Evolutionary conservation across 2,329 filamentous ascomycete genomes (phyloP).

Genomic region (Emericellopsis atlantica): DNA sequence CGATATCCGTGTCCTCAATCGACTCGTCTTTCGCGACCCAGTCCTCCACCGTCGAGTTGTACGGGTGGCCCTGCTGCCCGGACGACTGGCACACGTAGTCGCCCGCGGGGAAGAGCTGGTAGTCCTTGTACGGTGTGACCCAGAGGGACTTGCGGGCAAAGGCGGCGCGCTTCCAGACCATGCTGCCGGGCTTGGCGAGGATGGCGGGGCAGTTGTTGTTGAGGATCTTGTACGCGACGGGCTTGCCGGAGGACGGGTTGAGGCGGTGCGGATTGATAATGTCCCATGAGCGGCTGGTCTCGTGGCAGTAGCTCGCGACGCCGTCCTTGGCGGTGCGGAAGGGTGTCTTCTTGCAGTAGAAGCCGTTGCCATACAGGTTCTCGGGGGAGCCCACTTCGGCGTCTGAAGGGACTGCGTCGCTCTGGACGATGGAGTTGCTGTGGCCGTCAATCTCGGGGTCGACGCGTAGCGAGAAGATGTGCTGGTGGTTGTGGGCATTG

Average conservation of each 20-base stretch:
- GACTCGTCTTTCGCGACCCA: slow-evolving; percentile 36
- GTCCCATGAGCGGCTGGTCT: slow-evolving; percentile 7
- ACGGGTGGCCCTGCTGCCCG: slow-evolving; percentile 26
- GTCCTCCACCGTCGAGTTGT: slow-evolving; percentile 24
- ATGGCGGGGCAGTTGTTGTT: slow-evolving; percentile 17
- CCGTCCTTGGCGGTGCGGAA: slow-evolving; percentile 10
- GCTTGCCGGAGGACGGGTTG: slow-evolving; percentile 33
- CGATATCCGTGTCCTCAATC: slow-evolving; percentile 41
- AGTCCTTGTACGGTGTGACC: slow-evolving; percentile 42
- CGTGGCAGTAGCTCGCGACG: slow-evolving; percentile 4
- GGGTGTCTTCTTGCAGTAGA: slow-evolving; percentile 28
- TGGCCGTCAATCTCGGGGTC: slow-evolving; percentile 51
- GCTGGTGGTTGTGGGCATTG: slow-evolving; percentile 45
- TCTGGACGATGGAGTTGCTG: slow-evolving; percentile 45
- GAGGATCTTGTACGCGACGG: slow-evolving; percentile 25
- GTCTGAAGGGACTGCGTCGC: slow-evolving; percentile 46
- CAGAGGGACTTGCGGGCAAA: slow-evolving; percentile 47
- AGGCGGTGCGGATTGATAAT: slow-evolving; percentile 36
- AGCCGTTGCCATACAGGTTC: slow-evolving; percentile 66
- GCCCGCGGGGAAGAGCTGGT: slow-evolving; percentile 47
- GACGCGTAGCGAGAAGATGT: slow-evolving; percentile 59
- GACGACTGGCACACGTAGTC: slow-evolving; percentile 47
- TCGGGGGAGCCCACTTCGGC: slow-evolving; percentile 48
- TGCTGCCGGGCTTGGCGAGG: slow-evolving; percentile 36
- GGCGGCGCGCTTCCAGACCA: slow-evolving; percentile 43